These are phyloP conservation scores for Ophiosphaerella herpotricha DNA, from an alignment of 2,329 filamentous ascomycete genomes.

Conservation along the genomic window DNA sequence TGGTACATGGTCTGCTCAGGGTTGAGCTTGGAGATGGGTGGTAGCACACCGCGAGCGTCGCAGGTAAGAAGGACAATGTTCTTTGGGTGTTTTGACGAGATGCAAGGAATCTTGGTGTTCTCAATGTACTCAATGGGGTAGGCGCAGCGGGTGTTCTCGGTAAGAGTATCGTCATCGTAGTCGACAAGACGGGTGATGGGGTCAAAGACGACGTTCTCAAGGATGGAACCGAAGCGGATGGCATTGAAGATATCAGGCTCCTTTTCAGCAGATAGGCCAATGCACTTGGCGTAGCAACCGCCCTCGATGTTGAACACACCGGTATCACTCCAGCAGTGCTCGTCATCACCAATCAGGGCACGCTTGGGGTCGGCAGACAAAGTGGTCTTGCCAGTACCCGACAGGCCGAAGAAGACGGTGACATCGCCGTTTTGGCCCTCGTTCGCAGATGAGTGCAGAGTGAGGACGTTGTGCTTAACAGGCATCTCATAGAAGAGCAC, in stretches of 20 bases:
- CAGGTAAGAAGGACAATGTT: conserved; percentile 99
- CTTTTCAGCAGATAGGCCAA: conserved; percentile 96
- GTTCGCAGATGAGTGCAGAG: conserved; percentile 97
- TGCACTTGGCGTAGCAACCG: conserved; percentile 98
- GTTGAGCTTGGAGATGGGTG: conserved; percentile 96
- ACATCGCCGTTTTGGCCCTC: conserved; percentile 94
- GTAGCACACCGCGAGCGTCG: conserved; percentile 94
- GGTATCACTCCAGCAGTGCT: conserved; percentile 98
- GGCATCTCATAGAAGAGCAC: conserved; percentile 99
- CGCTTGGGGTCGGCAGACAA: conserved; percentile 97
- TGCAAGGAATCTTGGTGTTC: conserved; percentile 98
- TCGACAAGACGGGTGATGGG: conserved; percentile 86
- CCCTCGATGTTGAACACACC: conserved; percentile 99
- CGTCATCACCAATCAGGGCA: conserved; percentile 94
- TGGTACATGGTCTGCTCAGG: conserved; percentile 99
- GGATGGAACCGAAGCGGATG: conserved; percentile 94
- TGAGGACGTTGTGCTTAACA: conserved; percentile 98
- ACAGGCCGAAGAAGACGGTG: conserved; percentile 98
- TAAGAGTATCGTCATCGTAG: conserved; percentile 93
- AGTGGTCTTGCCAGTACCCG: conserved; percentile 98
- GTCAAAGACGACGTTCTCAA: conserved; percentile 99
- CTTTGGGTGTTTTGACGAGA: conserved; percentile 82
- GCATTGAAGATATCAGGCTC: conserved; percentile 97
- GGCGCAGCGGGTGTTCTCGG: conserved; percentile 97
- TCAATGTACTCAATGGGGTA: conserved; percentile 99